These are phyloP conservation scores for Lactarius sp. DNA, from an alignment of 768 basidiomycete species.

Conservation along the genomic window DNA sequence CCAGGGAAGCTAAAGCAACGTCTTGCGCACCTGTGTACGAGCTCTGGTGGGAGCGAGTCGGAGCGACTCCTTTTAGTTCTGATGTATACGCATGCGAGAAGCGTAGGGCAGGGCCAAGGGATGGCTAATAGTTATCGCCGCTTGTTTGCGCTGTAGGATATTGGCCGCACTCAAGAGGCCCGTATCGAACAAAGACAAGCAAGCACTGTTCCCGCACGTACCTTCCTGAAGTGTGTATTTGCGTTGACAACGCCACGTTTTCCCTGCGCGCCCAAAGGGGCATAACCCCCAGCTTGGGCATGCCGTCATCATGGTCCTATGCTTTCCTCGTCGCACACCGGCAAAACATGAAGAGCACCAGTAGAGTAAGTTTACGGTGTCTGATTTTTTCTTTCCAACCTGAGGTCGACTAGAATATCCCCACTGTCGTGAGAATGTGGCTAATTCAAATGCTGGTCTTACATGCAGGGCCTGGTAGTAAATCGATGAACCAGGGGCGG, in stretches of 20 bases:
- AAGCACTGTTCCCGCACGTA: not conserved
- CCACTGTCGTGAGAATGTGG: not conserved
- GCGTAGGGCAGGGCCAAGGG: not conserved
- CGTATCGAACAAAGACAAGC: not conserved
- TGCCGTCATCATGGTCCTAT: not conserved
- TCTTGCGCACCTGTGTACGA: not conserved
- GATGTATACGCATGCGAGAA: not conserved
- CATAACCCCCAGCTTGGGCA: not conserved
- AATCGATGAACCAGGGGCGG: not conserved
- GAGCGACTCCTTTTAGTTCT: not conserved
- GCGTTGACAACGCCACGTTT: not conserved
- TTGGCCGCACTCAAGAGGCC: not conserved
- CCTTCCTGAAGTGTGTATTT: not conserved
- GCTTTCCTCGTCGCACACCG: not conserved
- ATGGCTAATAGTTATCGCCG: not conserved
- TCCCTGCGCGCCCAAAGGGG: not conserved
- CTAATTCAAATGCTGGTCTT: not conserved
- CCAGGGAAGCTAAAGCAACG: not conserved
- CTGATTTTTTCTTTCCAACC: not conserved
- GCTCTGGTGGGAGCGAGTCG: not conserved
- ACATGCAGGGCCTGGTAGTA: not conserved
- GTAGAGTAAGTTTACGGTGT: not conserved
- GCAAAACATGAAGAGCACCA: not conserved
- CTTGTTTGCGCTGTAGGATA: not conserved
- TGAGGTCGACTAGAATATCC: too few species aligned